Evolutionary conservation across 208 protist species (phyloP).

Genomic region (Acanthamoeba royreba): DNA sequence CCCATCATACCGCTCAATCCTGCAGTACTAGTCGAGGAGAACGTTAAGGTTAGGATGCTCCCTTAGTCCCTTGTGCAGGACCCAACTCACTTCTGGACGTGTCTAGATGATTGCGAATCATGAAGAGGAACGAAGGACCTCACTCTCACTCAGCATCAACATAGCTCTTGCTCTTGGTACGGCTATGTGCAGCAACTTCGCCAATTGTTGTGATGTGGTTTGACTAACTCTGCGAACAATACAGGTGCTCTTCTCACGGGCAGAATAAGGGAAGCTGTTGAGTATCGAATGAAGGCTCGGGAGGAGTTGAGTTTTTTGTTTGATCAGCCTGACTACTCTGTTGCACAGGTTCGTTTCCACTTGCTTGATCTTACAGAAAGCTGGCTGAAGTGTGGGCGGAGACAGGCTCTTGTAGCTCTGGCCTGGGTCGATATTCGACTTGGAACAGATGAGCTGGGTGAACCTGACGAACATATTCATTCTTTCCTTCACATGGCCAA

Average conservation of each 20-base stretch:
- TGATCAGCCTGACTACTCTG: not conserved
- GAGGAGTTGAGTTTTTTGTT: not conserved
- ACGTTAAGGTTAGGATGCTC: not conserved
- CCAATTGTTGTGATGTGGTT: not conserved
- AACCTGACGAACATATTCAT: not conserved
- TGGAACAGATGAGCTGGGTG: not conserved
- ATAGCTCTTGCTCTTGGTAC: not conserved
- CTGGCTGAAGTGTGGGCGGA: too few relatives aligned
- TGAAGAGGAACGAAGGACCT: not conserved
- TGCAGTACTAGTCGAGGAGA: not conserved
- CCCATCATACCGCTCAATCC: not conserved
- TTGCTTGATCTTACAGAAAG: too few relatives aligned
- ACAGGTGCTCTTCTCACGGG: not conserved
- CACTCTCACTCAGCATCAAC: not conserved
- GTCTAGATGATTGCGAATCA: not conserved
- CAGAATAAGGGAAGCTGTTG: not conserved
- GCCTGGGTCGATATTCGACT: not conserved
- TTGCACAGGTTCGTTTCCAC: not conserved
- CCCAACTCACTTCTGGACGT: not conserved
- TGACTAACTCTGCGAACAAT: not conserved
- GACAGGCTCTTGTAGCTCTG: not conserved
- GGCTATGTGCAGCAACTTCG: not conserved
- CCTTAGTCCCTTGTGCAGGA: not conserved
- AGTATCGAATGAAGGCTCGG: not conserved
- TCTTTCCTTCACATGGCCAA: not conserved